These are phyloP conservation scores for Cytospora mali DNA, from an alignment of 2,329 filamentous ascomycete species.

Conservation along the genomic window DNA sequence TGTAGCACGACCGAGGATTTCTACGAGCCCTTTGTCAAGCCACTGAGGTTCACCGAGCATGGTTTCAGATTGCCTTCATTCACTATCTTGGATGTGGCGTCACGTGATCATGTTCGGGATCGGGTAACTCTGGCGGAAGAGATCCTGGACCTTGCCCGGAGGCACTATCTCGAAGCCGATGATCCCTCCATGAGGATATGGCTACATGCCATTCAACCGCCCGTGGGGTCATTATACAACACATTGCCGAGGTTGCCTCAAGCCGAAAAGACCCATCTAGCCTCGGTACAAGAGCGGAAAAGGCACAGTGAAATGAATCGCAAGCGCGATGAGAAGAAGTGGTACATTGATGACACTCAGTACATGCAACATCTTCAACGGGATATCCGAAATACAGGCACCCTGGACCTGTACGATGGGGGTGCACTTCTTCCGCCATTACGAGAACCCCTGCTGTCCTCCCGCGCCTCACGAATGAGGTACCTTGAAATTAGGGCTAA, in stretches of 20 bases:
- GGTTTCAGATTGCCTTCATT: neutral
- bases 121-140: conserved; percentile 24
- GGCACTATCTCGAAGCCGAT: conserved; percentile 33
- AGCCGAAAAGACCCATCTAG: neutral
- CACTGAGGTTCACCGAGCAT: neutral
- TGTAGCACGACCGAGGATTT: conserved; percentile 14
- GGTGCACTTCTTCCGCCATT: conserved; percentile 7
- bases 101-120: too few relatives aligned
- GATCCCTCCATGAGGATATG: conserved; percentile 29
- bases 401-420: conserved; percentile 11
- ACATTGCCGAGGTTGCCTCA: conserved; percentile 9
- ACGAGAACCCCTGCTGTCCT: neutral
- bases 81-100: neutral
- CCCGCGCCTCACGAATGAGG: neutral
- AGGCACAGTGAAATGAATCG: neutral
- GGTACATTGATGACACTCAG: conserved; percentile 14
- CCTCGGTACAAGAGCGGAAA: neutral
- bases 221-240: conserved; percentile 9
- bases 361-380: conserved; percentile 5
- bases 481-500: neutral
- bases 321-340: conserved; percentile 11
- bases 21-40: neutral
- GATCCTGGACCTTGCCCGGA: conserved; percentile 31
- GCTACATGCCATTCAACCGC: conserved; percentile 23
- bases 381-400: neutral